Evolutionary conservation across 371 early-diverging fungal genomes (phyloP).

Genomic region (Circinella umbellata): DNA sequence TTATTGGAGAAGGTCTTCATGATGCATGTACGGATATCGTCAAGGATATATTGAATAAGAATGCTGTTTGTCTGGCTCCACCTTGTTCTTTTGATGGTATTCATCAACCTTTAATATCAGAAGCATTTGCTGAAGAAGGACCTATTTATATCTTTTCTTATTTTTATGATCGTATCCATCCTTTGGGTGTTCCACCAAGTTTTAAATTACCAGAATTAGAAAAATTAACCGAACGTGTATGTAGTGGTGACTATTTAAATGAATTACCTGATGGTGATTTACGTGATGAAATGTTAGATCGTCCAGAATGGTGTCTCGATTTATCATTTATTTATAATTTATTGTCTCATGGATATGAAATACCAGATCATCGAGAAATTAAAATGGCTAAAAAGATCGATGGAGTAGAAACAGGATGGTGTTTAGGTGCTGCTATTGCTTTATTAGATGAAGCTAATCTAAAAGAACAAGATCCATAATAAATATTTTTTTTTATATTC

Average conservation of each 20-base stretch:
- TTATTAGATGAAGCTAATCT: conserved; percentile 56
- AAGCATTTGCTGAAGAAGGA: conserved; percentile 69
- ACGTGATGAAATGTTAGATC: conserved; percentile 53
- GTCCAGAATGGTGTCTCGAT: conserved; percentile 89
- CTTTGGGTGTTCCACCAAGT: conserved; percentile 65
- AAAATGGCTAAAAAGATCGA: conserved; percentile 92
- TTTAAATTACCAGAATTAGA: conserved; percentile 67
- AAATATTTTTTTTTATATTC: too few relatives aligned
- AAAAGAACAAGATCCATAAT: background rate
- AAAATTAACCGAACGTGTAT: conserved; percentile 66
- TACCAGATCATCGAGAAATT: conserved; percentile 73
- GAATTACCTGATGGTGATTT: conserved; percentile 51
- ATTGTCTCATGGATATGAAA: conserved; percentile 84
- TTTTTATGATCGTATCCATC: conserved; percentile 89
- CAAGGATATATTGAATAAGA: conserved; percentile 64
- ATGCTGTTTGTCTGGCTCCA: conserved; percentile 53
- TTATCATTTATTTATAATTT: conserved; percentile 86
- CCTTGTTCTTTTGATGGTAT: conserved; percentile 94
- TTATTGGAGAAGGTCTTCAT: conserved; percentile 53
- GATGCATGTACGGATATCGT: conserved; percentile 56
- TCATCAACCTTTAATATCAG: conserved; percentile 80
- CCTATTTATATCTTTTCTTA: conserved; percentile 96
- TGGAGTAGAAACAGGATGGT: conserved; percentile 96
- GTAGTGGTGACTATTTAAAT: conserved; percentile 60
- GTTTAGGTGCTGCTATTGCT: conserved; percentile 91